Percentiles rank a stretch among this genome's conserved stretches.
These are phyloP conservation scores for Penicillium daleae DNA, from an alignment of 495 filamentous ascomycete genomes.

Conservation along the genomic window DNA sequence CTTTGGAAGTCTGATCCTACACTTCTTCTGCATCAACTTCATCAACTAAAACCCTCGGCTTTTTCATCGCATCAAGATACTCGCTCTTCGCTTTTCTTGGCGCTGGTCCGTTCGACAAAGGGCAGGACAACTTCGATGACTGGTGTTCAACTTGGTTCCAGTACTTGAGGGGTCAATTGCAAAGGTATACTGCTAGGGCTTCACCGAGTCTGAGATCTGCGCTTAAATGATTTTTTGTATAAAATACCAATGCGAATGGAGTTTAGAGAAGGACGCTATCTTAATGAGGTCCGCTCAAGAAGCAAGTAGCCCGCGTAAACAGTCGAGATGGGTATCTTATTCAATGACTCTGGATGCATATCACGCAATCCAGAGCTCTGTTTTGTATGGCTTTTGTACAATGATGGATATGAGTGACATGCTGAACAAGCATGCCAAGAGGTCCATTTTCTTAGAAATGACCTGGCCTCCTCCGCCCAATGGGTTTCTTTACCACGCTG, in stretches of 20 bases:
- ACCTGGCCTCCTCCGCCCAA: slow-evolving; percentile 55
- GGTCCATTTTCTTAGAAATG: slow-evolving; percentile 39
- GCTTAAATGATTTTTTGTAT: neutral
- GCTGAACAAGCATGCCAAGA: slow-evolving; percentile 30
- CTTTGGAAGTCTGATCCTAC: slow-evolving; percentile 90
- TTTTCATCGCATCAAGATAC: neutral
- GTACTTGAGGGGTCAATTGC: neutral
- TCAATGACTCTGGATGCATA: neutral
- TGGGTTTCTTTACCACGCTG: slow-evolving; percentile 65
- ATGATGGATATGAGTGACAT: neutral
- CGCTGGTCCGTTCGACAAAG: slow-evolving; percentile 15
- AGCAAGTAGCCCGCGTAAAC: neutral
- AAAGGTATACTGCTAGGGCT: neutral
- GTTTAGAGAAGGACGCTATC: neutral
- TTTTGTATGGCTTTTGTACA: slow-evolving; percentile 10
- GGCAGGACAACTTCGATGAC: slow-evolving; percentile 6
- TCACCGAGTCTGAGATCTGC: neutral
- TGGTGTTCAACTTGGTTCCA: neutral
- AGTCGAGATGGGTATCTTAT: slow-evolving; percentile 8
- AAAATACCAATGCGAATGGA: neutral
- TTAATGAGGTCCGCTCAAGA: neutral
- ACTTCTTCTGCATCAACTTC: slow-evolving; percentile 99
- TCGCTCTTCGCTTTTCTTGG: slow-evolving; percentile 13
- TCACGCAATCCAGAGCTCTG: neutral
- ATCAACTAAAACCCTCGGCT: slow-evolving; percentile 72